These are phyloP conservation scores for Agroathelia rolfsii DNA, from an alignment of 1,284 basidiomycete genomes.

Conservation along the genomic window DNA sequence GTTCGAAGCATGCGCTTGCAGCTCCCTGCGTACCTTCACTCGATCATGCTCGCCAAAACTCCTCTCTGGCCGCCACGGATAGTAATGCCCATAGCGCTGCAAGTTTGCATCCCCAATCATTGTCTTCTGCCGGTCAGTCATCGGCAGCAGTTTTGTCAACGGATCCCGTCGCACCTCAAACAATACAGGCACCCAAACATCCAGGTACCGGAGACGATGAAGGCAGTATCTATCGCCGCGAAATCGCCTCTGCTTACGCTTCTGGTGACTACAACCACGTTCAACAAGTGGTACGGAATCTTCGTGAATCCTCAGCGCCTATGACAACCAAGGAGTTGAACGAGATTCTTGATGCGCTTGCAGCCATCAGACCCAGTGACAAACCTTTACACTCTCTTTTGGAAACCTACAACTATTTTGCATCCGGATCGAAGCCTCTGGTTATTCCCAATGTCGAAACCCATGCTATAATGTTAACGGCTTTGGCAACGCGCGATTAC, in stretches of 20 bases:
- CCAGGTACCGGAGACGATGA: no score
- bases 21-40: conserved; percentile 10
- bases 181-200: conserved; percentile 17
- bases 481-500: conserved; percentile 63
- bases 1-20: conserved; percentile 47
- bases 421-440: conserved; percentile 55
- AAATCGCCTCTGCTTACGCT: conserved; percentile 21
- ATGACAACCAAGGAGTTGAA: conserved; percentile 63
- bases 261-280: no score
- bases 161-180: conserved; percentile 25
- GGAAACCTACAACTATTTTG: conserved; percentile 70
- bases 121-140: no score
- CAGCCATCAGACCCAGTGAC: conserved; percentile 36
- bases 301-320: no score
- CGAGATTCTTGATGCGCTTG: conserved; percentile 47
- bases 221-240: no score
- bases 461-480: conserved; percentile 60
- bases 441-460: conserved; percentile 61
- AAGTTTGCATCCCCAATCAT: no score
- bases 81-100: no score
- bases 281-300: no score
- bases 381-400: conserved; percentile 53
- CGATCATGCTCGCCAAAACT: conserved; percentile 31
- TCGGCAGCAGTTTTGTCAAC: no score
- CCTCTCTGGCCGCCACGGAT: conserved; percentile 14